These are phyloP conservation scores for Conidiobolus incongruus DNA, from an alignment of 371 early-diverging fungal genomes.

Conservation along the genomic window DNA sequence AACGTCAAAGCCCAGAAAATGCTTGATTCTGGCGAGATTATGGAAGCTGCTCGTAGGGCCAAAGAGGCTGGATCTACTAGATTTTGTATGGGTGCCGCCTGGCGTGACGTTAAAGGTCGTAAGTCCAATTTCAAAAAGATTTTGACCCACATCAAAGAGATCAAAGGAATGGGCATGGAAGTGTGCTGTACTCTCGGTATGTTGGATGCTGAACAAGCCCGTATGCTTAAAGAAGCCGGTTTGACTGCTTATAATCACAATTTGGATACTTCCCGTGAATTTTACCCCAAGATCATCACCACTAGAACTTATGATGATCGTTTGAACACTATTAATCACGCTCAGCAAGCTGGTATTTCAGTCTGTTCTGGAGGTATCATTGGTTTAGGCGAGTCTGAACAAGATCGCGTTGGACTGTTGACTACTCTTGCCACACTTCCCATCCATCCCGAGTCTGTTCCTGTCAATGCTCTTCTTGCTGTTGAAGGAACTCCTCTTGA, in stretches of 20 bases:
- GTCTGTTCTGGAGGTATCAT: constrained; percentile 84
- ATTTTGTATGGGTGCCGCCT: constrained; percentile 71
- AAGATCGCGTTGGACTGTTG: constrained; percentile 57
- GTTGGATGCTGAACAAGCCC: constrained; percentile 53
- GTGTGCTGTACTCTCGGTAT: constrained; percentile 78
- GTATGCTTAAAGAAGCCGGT: constrained; percentile 57
- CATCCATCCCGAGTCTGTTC: constrained; percentile 67
- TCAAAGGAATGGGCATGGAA: constrained; percentile 76
- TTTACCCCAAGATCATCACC: constrained; percentile 67
- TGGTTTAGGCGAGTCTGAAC: constrained; percentile 54
- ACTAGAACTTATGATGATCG: constrained; percentile 68
- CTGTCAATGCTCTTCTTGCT: constrained; percentile 64
- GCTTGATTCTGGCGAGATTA: constrained; percentile 40
- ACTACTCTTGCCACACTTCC: constrained; percentile 49
- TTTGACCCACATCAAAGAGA: constrained; percentile 47
- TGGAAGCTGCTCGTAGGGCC: constrained; percentile 53
- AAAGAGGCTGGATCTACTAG: constrained; percentile 61
- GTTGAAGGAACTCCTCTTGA: constrained; percentile 63
- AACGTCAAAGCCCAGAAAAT: constrained; percentile 48
- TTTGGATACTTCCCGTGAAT: constrained; percentile 64
- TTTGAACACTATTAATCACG: constrained; percentile 46
- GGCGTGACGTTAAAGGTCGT: constrained; percentile 63
- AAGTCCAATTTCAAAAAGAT: constrained; percentile 70
- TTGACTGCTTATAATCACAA: constrained; percentile 84
- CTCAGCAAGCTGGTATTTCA: constrained; percentile 57